phyloP scores from a whole-genome alignment of 2,329 filamentous ascomycete species.

The Aspergillaceae sp. region DNA sequence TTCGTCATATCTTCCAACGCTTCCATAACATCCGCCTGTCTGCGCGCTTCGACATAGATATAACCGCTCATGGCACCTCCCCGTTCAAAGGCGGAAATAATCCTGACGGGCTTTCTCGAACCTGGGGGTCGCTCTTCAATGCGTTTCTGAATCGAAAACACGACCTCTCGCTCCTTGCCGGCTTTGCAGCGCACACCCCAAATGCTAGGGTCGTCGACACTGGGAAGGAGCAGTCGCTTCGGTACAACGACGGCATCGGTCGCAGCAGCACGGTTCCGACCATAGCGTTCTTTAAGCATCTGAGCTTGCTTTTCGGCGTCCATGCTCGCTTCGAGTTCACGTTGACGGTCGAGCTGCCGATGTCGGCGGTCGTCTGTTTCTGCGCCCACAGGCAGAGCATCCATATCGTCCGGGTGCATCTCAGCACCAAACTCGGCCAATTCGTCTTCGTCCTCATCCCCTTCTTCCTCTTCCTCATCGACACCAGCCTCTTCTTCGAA shows the following conservation, averaged over 20 bases:
- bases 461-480: conserved; percentile 81
- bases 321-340: conserved; percentile 77
- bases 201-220: conserved; percentile 90
- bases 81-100: conserved; percentile 87
- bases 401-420: conserved; percentile 81
- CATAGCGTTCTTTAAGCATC: conserved; percentile 77
- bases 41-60: conserved; percentile 86
- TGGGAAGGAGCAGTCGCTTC: conserved; percentile 77
- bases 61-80: conserved; percentile 85
- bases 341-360: conserved; percentile 84
- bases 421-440: conserved; percentile 80
- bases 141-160: conserved; percentile 80
- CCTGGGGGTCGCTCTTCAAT: conserved; percentile 65
- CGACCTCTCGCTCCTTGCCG: conserved; percentile 87
- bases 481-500: conserved; percentile 98
- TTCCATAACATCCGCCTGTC: conserved; percentile 74
- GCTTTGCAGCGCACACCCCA: conserved; percentile 91
- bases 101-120: conserved; percentile 70
- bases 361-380: conserved; percentile 87
- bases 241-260: conserved; percentile 69
- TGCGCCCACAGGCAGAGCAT: conserved; percentile 62
- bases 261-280: conserved; percentile 61
- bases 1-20: conserved; percentile 79
- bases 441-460: conserved; percentile 82
- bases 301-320: conserved; percentile 92